A percentile compares a stretch with the other conserved stretches of the same genome.
phyloP scores from a whole-genome alignment of 805 yeast species.

The Sporopachydermia lactativora region DNA sequence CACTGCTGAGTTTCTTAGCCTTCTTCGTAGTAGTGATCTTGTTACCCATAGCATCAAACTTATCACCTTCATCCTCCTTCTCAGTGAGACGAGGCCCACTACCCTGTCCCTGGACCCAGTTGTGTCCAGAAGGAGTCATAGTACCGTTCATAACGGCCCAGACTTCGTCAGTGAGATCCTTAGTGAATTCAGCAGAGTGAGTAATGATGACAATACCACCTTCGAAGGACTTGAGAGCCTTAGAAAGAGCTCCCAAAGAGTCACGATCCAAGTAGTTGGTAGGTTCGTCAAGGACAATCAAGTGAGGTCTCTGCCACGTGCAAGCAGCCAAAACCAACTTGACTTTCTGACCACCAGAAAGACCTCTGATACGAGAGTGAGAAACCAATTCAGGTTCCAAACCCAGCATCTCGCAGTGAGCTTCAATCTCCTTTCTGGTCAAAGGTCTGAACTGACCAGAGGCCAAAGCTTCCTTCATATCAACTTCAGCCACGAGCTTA shows the following conservation, averaged over 20 bases:
- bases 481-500: slow-evolving; percentile 99
- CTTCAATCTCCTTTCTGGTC: slow-evolving; percentile 99
- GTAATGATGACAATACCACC: slow-evolving; percentile 99
- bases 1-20: slow-evolving; percentile 95
- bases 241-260: slow-evolving; percentile 97
- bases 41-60: slow-evolving; percentile 99
- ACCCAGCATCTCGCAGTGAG: slow-evolving; percentile 97
- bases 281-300: slow-evolving; percentile 99
- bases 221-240: slow-evolving; percentile 96
- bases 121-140: slow-evolving; percentile 99
- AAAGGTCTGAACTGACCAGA: slow-evolving; percentile 99
- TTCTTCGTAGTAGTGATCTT: slow-evolving; percentile 93
- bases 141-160: slow-evolving; percentile 98
- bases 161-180: slow-evolving; percentile 98
- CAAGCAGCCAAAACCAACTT: slow-evolving; percentile 99
- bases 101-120: slow-evolving; percentile 99
- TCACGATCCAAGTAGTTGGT: slow-evolving; percentile 99
- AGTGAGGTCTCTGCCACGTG: slow-evolving; percentile 99
- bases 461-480: slow-evolving; percentile 99
- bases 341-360: slow-evolving; percentile 99
- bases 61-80: slow-evolving; percentile 95
- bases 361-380: slow-evolving; percentile 99
- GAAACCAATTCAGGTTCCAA: slow-evolving; percentile 98
- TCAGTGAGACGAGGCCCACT: slow-evolving; percentile 98
- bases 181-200: slow-evolving; percentile 99